These are phyloP conservation scores for Pseudocercospora ulei DNA, from an alignment of 2,329 filamentous ascomycete genomes.

Conservation along the genomic window DNA sequence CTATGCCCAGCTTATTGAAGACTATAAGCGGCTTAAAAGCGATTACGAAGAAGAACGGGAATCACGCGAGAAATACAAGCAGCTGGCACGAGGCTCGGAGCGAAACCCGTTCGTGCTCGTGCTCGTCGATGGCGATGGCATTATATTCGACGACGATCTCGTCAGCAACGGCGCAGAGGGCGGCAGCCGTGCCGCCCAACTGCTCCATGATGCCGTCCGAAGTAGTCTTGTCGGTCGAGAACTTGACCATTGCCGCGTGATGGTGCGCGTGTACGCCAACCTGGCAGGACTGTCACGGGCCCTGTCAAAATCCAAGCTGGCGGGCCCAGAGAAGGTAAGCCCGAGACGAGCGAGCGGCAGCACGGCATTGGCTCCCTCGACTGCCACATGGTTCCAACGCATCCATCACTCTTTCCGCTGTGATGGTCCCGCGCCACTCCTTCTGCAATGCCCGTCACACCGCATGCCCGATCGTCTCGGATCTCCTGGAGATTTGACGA, in stretches of 20 bases:
- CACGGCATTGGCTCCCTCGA: neutral
- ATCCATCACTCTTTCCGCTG: neutral
- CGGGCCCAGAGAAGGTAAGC: slow-evolving; percentile 43
- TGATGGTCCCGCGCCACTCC: neutral
- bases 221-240: slow-evolving; percentile 40
- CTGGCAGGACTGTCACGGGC: slow-evolving; percentile 40
- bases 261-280: slow-evolving; percentile 43
- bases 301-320: slow-evolving; percentile 43
- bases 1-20: slow-evolving; percentile 41
- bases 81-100: slow-evolving; percentile 40
- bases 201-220: slow-evolving; percentile 46
- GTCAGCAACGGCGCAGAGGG: slow-evolving; percentile 38
- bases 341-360: neutral
- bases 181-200: slow-evolving; percentile 47
- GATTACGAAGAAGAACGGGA: slow-evolving; percentile 51
- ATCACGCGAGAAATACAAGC: slow-evolving; percentile 48
- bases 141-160: slow-evolving; percentile 37
- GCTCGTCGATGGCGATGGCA: slow-evolving; percentile 54
- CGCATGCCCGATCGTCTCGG: neutral
- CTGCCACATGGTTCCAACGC: neutral
- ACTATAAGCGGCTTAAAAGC: slow-evolving; percentile 48
- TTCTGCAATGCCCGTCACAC: neutral
- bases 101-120: slow-evolving; percentile 53
- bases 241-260: slow-evolving; percentile 45
- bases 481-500: neutral